These are phyloP conservation scores for Aspergillus sp. DNA, from an alignment of 2,329 filamentous ascomycete species.

Conservation along the genomic window DNA sequence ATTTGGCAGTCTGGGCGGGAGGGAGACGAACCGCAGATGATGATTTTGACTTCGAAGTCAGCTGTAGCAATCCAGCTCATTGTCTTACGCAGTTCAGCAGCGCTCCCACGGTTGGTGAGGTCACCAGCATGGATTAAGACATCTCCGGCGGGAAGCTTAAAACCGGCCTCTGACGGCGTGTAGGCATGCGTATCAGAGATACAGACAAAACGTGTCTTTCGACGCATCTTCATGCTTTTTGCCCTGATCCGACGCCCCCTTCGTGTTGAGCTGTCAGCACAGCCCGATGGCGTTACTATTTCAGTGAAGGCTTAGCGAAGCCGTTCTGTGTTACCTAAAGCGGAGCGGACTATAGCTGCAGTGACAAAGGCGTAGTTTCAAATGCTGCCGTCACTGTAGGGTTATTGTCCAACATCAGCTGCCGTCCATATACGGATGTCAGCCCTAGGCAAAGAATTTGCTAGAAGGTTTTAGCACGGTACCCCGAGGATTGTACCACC, in stretches of 20 bases:
- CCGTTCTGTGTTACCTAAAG: neutral
- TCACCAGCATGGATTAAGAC: constrained; percentile 63
- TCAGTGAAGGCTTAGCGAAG: neutral
- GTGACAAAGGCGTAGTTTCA: constrained; percentile 1
- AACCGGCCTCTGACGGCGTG: constrained; percentile 50
- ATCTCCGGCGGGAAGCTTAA: constrained; percentile 57
- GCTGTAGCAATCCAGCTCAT: constrained; percentile 56
- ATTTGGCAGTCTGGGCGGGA: neutral
- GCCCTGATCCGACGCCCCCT: neutral
- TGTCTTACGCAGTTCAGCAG: constrained; percentile 53
- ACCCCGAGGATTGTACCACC: neutral
- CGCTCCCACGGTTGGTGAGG: constrained; percentile 58
- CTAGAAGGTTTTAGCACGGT: neutral
- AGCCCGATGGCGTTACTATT: neutral
- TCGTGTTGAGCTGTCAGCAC: neutral
- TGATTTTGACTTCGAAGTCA: constrained; percentile 57
- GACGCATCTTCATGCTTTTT: constrained; percentile 24
- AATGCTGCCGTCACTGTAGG: neutral
- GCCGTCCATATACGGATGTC: neutral
- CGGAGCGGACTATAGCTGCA: neutral
- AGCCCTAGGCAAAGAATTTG: neutral
- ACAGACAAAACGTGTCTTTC: constrained; percentile 58
- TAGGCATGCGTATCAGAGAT: constrained; percentile 62
- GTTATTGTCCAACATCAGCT: neutral
- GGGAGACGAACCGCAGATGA: constrained; percentile 53